Percentiles rank a stretch among this genome's conserved stretches.
Conservation (phyloP, 164 flowering plant genomes). For the Berberis thunbergii region DNA sequence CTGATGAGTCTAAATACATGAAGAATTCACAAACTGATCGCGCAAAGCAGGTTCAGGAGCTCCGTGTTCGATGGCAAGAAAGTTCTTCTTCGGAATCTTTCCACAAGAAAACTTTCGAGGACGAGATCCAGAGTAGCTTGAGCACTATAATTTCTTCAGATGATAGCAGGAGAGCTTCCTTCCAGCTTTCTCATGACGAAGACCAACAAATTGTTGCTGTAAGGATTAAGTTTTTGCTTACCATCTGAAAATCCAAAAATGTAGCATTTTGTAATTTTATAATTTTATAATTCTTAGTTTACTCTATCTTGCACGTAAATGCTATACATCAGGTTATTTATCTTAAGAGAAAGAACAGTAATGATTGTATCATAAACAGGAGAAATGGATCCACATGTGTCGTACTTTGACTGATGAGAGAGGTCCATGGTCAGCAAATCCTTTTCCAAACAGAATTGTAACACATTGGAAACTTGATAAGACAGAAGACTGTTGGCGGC, state of each 20-base stretch:
- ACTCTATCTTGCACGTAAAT: too few species aligned
- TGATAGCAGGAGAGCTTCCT: slow-evolving; percentile 67
- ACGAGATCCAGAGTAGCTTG: slow-evolving; percentile 60
- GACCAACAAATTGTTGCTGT: slow-evolving; percentile 86
- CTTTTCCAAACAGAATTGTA: slow-evolving; percentile 63
- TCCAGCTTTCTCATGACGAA: slow-evolving; percentile 77
- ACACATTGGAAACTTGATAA: slow-evolving; percentile 95
- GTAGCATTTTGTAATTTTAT: neutral
- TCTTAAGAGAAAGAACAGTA: neutral
- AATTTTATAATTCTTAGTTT: too few species aligned
- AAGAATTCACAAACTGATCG: slow-evolving; percentile 51
- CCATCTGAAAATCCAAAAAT: neutral
- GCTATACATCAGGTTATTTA: neutral
- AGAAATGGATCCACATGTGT: slow-evolving; percentile 84
- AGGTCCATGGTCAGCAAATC: slow-evolving; percentile 98
- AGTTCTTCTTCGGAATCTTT: slow-evolving; percentile 32
- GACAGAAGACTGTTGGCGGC: slow-evolving; percentile 88
- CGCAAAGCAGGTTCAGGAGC: slow-evolving; percentile 51
- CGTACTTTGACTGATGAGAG: slow-evolving; percentile 94
- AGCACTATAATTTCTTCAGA: slow-evolving; percentile 56
- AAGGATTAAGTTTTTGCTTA: slow-evolving; percentile 18
- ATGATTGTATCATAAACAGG: slow-evolving; percentile 34
- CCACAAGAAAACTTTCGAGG: slow-evolving; percentile 61
- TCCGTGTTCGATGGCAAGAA: slow-evolving; percentile 53
- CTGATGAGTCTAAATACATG: slow-evolving; percentile 72